Conservation (phyloP, 2,329 filamentous ascomycete species). For the Kalaharituber pfeilii region DNA sequence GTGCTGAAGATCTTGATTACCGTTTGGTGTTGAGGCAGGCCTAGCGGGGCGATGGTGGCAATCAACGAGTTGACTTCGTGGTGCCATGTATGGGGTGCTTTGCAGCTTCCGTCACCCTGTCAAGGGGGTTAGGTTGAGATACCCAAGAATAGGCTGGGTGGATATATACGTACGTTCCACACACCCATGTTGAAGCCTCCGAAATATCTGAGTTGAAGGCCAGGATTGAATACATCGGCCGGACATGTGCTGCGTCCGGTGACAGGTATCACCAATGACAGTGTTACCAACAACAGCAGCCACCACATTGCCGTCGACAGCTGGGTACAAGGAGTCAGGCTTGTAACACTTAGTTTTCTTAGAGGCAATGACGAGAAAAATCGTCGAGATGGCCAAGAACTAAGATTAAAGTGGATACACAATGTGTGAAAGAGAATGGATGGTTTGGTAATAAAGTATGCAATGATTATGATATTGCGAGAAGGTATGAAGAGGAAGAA, state of each 20-base stretch:
- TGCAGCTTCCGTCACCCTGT: background rate
- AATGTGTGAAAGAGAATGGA: background rate
- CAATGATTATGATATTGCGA: background rate
- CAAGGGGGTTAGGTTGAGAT: no score
- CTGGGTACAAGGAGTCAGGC: background rate
- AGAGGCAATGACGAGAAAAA: background rate
- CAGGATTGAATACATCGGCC: background rate
- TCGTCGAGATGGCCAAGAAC: background rate
- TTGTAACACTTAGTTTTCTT: background rate
- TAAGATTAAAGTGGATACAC: no score
- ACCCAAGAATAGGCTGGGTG: no score
- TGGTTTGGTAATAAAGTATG: background rate
- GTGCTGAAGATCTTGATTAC: background rate
- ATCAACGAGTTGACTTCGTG: background rate
- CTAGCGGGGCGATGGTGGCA: background rate
- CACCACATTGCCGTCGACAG: background rate
- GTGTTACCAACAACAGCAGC: background rate
- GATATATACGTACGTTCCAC: background rate
- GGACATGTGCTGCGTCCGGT: background rate
- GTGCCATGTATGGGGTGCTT: background rate
- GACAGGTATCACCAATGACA: background rate
- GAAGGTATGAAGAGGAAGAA: background rate
- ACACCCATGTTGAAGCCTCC: background rate
- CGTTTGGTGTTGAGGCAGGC: background rate
- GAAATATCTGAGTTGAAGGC: background rate